Conservation (phyloP, 139 green algal genomes). For the Asterochloris erici region DNA sequence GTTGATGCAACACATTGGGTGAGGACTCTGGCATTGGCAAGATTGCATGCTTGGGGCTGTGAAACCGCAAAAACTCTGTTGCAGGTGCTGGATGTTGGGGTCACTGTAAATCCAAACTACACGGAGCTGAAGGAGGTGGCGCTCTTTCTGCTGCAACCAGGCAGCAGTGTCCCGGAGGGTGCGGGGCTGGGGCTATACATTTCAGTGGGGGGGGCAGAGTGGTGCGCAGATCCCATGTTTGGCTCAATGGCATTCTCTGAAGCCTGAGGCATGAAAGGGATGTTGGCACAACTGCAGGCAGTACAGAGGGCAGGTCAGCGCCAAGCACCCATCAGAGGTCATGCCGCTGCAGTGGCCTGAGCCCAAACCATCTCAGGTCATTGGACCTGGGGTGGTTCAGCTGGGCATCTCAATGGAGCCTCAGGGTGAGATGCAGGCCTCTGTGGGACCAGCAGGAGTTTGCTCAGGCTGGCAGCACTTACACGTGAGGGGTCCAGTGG, state of each 20-base stretch:
- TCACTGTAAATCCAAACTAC: conserved; percentile 11
- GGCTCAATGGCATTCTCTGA: neutral
- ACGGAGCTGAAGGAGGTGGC: conserved; percentile 23
- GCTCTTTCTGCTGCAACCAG: neutral
- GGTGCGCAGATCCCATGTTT: neutral
- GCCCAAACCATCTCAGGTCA: neutral
- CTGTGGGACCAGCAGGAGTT: neutral
- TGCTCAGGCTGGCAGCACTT: neutral
- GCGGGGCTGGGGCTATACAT: neutral
- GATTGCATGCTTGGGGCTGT: neutral
- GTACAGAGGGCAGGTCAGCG: neutral
- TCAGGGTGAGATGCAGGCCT: neutral
- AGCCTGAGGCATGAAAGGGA: neutral
- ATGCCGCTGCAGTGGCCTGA: conserved; percentile 11
- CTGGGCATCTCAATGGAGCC: neutral
- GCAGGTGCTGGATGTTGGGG: neutral
- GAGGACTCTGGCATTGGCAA: neutral
- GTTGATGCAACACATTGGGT: conserved; percentile 34
- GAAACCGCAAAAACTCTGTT: neutral
- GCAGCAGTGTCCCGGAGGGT: neutral
- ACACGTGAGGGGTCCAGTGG: no score
- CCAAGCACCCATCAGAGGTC: neutral
- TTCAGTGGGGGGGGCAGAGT: neutral
- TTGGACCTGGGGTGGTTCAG: conserved; percentile 12
- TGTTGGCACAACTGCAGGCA: neutral